Evolutionary conservation across 345 rosid species (phyloP).

Genomic region (Brassica incana): DNA sequence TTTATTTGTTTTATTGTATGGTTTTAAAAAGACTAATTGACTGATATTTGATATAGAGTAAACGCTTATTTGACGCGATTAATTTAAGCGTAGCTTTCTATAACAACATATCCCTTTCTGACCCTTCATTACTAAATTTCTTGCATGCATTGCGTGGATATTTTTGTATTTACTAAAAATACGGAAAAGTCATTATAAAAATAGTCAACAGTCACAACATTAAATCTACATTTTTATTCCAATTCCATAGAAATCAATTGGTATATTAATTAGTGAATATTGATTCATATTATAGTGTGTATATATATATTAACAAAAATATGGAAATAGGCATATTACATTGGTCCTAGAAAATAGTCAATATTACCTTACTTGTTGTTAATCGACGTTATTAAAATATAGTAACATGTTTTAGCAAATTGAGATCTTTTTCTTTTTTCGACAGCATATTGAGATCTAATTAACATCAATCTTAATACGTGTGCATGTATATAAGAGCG

Average conservation of each 20-base stretch:
- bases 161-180: no score
- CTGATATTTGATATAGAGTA: no score
- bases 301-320: background rate
- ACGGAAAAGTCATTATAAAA: no score
- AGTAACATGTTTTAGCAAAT: background rate
- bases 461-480: background rate
- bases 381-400: background rate
- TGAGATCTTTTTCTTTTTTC: background rate
- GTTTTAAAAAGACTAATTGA: no score
- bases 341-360: background rate
- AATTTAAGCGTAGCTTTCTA: background rate
- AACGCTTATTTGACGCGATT: background rate
- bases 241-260: no score
- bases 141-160: no score
- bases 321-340: background rate
- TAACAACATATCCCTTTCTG: no score
- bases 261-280: no score
- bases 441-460: background rate
- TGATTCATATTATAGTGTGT: no score
- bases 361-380: background rate
- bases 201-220: no score
- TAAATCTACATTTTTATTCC: no score
- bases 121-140: no score
- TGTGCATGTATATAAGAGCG: background rate
- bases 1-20: background rate